Evolutionary conservation across 2,329 filamentous ascomycete genomes (phyloP).

Genomic region (Coniochaeta ligniaria): DNA sequence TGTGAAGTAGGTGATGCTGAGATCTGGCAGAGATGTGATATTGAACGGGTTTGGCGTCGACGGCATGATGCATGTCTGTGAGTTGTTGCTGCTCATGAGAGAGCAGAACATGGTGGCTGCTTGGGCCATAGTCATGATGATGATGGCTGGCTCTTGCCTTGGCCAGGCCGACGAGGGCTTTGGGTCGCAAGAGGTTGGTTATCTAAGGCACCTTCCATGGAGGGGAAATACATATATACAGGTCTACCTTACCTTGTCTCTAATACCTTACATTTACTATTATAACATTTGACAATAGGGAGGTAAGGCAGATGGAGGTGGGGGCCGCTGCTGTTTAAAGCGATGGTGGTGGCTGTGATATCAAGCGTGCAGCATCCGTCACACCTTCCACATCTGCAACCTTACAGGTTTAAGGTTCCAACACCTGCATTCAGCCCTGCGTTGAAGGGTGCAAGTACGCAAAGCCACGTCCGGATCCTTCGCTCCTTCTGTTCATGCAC

Average conservation of each 20-base stretch:
- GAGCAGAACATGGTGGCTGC: neutral
- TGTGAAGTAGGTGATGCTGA: slow-evolving; percentile 6
- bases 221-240: neutral
- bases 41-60: neutral
- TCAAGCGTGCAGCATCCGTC: neutral
- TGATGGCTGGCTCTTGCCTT: neutral
- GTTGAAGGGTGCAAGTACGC: neutral
- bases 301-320: neutral
- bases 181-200: neutral
- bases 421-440: neutral
- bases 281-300: too few relatives aligned
- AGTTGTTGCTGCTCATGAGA: neutral
- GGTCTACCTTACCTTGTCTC: too few relatives aligned
- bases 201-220: neutral
- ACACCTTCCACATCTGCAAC: neutral
- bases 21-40: slow-evolving; percentile 5
- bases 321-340: neutral
- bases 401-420: neutral
- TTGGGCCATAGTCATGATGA: neutral
- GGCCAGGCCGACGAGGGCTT: neutral
- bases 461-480: neutral
- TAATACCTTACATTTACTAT: too few relatives aligned
- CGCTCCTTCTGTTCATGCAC: neutral
- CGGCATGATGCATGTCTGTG: neutral
- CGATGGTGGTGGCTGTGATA: neutral